phyloP scores from a whole-genome alignment of 495 filamentous ascomycete genomes.

The Saxispiralis lemnorum region DNA sequence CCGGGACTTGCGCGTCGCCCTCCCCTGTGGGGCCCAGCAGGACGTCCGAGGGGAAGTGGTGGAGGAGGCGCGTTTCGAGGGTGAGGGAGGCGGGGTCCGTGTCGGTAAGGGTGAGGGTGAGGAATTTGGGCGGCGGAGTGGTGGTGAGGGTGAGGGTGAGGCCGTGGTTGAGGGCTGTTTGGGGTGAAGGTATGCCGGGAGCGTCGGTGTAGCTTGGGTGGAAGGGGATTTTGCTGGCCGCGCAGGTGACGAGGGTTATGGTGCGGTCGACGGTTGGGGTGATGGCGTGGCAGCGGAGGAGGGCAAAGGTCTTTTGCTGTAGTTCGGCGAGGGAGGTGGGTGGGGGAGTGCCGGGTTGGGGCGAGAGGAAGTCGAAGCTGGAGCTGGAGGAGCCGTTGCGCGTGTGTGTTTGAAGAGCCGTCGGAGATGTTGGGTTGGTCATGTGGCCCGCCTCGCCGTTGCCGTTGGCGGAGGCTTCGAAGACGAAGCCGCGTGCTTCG shows the following conservation, averaged over 20 bases:
- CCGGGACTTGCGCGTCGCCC: conserved; percentile 66
- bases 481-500: conserved; percentile 64
- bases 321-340: conserved; percentile 61
- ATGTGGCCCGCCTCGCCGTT: conserved; percentile 35
- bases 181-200: conserved; percentile 16
- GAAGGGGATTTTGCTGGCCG: conserved; percentile 38
- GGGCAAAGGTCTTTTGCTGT: conserved; percentile 62
- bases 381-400: conserved; percentile 31
- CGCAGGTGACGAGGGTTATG: conserved; percentile 69
- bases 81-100: conserved; percentile 71
- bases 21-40: conserved; percentile 61
- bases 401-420: conserved; percentile 19
- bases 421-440: conserved; percentile 22
- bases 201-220: conserved; percentile 17
- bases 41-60: conserved; percentile 36
- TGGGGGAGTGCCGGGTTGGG: conserved; percentile 48
- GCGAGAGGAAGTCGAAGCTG: conserved; percentile 29
- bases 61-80: conserved; percentile 55
- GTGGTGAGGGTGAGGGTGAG: conserved; percentile 51
- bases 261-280: conserved; percentile 48
- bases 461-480: conserved; percentile 49
- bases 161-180: conserved; percentile 46
- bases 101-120: conserved; percentile 70
- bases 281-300: conserved; percentile 55
- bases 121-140: conserved; percentile 47